Evolutionary conservation across 1,139 yeast species (phyloP).

Genomic region (Pichia sp.): DNA sequence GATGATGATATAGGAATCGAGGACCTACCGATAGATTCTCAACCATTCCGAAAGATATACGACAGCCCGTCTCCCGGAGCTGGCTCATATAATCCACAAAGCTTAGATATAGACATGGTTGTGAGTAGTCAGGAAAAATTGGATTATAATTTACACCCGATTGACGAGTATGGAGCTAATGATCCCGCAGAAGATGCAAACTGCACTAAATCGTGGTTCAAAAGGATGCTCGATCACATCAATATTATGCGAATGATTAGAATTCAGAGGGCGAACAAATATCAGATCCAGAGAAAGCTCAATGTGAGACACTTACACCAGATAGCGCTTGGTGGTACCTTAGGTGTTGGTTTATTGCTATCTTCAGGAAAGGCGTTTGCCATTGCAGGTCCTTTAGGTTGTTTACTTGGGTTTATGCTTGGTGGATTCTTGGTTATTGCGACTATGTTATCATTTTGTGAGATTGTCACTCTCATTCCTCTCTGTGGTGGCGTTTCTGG

Average conservation of each 20-base stretch:
- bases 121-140: constrained; percentile 24
- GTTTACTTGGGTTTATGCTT: constrained; percentile 60
- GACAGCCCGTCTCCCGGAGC: too few species aligned
- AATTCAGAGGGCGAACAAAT: constrained; percentile 17
- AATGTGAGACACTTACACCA: constrained; percentile 69
- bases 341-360: constrained; percentile 75
- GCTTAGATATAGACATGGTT: constrained; percentile 19
- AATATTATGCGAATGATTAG: constrained; percentile 13
- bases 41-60: constrained; percentile 10
- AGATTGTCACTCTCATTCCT: constrained; percentile 80
- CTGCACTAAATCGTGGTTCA: not conserved
- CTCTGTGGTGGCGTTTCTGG: constrained; percentile 77
- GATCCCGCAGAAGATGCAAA: constrained; percentile 8
- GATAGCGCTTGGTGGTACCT: constrained; percentile 77
- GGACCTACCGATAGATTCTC: constrained; percentile 24
- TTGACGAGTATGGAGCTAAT: constrained; percentile 13
- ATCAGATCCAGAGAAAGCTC: constrained; percentile 45
- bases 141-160: constrained; percentile 22
- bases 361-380: constrained; percentile 75
- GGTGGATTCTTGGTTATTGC: constrained; percentile 64
- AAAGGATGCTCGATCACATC: constrained; percentile 4
- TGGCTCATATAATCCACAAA: not conserved
- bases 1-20: constrained; percentile 17
- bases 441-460: constrained; percentile 73
- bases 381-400: constrained; percentile 79